Base-by-base conservation (phyloP, 768 basidiomycete species). In the Gyrodon lividus region DNA sequence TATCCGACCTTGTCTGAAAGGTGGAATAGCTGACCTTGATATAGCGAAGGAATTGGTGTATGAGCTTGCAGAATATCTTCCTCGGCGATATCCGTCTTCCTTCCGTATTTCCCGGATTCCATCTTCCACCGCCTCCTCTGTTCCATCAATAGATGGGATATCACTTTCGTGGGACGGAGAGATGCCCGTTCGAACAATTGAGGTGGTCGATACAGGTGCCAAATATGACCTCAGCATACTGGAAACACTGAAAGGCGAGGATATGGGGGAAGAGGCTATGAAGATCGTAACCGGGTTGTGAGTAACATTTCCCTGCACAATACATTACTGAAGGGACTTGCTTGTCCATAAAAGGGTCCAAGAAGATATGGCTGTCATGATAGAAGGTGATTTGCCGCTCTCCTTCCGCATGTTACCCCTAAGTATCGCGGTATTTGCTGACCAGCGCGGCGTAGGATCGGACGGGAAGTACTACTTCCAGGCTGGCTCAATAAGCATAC, bases 381-480 rank as follows among this genome's bases (percentile, higher is more conserved):
- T 83, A 22, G 81, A 83, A 77, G 81, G 81, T 77, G 44, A 55
- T 30, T 35, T 5, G 58, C 50, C 46, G 40, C 33, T 46, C 39
- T 52, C 38, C 24, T 35, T 40, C 51, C 41, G 44, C 46, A 37
- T 50, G 49, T 48, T 31, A 17, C 24, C 46, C 47, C 31, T 48
- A 52, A 52, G 53, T 56, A 56, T 59, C 40, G 39, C 49, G 44
- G 43, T 59, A 50, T 35, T 56, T 48, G 48, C 52, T 63, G 55
- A 59, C 52, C 37, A 38, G 45, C 58, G 57, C 55, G 60, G 61
- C 41, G 52, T 62, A 83, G 84, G 85, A 46, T 64, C 72, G 19
- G 84, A 91, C 50, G 86, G 87, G 37, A 74, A 74, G 53, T 86
- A 88, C 56, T 85, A 88, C 63, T 82, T 91, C 58, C 87, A 87